Percentiles rank a stretch among this genome's conserved stretches.
Evolutionary conservation across 148 eudicot species (phyloP).

Genomic region (Bassia scoparia): DNA sequence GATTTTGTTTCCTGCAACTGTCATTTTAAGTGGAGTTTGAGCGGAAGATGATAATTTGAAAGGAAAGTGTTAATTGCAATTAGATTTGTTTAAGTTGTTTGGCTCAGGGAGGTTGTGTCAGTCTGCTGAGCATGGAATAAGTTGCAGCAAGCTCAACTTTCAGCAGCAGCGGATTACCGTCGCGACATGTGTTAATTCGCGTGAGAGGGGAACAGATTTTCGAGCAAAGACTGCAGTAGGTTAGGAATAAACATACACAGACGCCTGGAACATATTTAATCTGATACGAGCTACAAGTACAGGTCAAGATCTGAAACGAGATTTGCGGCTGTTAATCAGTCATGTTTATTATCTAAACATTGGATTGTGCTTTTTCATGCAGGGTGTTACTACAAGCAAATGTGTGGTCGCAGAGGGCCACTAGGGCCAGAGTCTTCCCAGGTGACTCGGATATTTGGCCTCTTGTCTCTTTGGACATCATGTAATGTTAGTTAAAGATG

Average conservation of each 20-base stretch:
- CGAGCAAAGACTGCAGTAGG: constrained; percentile 49
- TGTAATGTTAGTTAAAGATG: constrained; percentile 82
- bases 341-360: constrained; percentile 20
- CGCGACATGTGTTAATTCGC: no score
- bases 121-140: constrained; percentile 56
- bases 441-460: constrained; percentile 65
- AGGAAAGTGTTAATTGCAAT: constrained; percentile 1
- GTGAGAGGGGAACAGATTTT: no score
- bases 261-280: constrained; percentile 57
- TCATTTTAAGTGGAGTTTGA: no score
- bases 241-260: constrained; percentile 53
- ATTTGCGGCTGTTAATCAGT: constrained; percentile 10
- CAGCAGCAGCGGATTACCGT: no score
- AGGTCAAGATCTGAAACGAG: constrained; percentile 41
- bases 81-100: constrained; percentile 8
- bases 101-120: constrained; percentile 20
- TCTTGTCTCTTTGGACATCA: constrained; percentile 83
- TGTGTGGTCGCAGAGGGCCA: constrained; percentile 39
- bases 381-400: constrained; percentile 46
- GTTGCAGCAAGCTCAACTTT: constrained; percentile 62
- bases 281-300: constrained; percentile 37
- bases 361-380: constrained; percentile 19
- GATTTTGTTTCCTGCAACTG: no score
- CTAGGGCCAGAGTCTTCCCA: constrained; percentile 42
- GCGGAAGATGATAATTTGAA: no score